These are phyloP conservation scores for Cryptosporidium bovis DNA, from an alignment of 169 alveolate genomes.

Conservation along the genomic window DNA sequence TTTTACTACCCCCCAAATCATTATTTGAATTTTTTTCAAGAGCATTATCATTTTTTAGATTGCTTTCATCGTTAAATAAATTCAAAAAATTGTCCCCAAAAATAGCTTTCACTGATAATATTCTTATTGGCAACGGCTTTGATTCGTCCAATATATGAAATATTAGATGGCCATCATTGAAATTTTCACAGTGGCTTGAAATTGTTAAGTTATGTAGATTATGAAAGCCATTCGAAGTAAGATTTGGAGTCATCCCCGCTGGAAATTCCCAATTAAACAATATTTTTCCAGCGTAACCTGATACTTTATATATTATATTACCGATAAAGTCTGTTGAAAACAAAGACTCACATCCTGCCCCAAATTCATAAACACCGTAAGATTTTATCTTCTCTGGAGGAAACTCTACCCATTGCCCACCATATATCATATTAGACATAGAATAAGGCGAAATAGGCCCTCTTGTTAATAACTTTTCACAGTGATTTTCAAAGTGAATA, in stretches of 20 bases:
- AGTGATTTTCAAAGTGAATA: conserved; percentile 38
- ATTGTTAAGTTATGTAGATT: conserved; percentile 42
- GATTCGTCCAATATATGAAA: conserved; percentile 47
- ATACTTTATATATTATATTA: conserved; percentile 29
- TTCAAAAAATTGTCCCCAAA: conserved; percentile 51
- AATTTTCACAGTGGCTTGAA: conserved; percentile 55
- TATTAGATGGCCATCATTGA: conserved; percentile 49
- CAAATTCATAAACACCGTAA: conserved; percentile 47
- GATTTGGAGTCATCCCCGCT: conserved; percentile 50
- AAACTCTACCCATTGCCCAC: conserved; percentile 69
- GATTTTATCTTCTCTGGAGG: conserved; percentile 47
- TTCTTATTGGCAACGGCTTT: conserved; percentile 35
- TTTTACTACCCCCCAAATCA: not conserved
- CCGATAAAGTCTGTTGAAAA: conserved; percentile 58
- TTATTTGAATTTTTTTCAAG: conserved; percentile 16
- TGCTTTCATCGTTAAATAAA: not conserved
- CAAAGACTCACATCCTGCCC: conserved; percentile 63
- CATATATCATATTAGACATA: conserved; percentile 36
- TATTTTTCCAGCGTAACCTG: conserved; percentile 70
- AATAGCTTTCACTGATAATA: conserved; percentile 44
- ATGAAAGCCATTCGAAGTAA: conserved; percentile 39
- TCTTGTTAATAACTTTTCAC: conserved; percentile 30
- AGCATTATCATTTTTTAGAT: conserved; percentile 5
- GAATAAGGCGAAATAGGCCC: conserved; percentile 72
- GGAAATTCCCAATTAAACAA: conserved; percentile 63